Base-by-base conservation (phyloP, 306 rosid species). In the Phaseolus lunatus region DNA sequence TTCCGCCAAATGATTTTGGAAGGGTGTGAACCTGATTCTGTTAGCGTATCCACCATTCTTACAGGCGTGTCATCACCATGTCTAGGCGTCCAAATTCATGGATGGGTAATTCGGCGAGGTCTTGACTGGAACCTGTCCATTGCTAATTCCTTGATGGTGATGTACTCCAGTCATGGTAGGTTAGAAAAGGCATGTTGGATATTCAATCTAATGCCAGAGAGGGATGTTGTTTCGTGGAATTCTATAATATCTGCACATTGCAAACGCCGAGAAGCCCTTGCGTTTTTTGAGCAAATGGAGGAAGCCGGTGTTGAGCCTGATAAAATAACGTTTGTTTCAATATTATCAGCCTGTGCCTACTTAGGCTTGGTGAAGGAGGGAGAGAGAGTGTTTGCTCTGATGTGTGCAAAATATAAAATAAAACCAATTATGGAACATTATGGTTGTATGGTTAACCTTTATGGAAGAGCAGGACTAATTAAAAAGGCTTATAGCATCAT, bases 401-500 rank as follows among this genome's bases (percentile, higher is more conserved):
- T 95, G 98, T 82, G 71, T 74, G 88, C 66, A 58, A 90, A 83
- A 74, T 95, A 92, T 75, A 80, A 84, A 82, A 87, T 95, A 82
- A 82, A 67, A 20, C 97, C 98, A 35, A 87, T 78, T 44, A 90
- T 89, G 92, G 97, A 90, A 68, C 97, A 95, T 82, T 90, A 83
- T 82, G 92, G 92, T 59, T 92, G 97, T 75, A 85, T 92, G 89
- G 93, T 95, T 76, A 92, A 95, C 81, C 97, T 92, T 31, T 95
- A 87, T 69, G 97, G 96, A 77, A 88, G 97, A 82, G 97, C 88
- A 77, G 96, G 97, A n/a, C 20, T 85, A 67, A 79, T 90, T 62
- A 52, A 84, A 83, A 88, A 90, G 78, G 98, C 97, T 63, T 88
- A 89, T 65, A 47, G 81, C 22, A 39, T 92, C 72, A 82, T 95